Base-by-base conservation (phyloP, 2,329 filamentous ascomycete genomes). In the Colletotrichum echinochloae region DNA sequence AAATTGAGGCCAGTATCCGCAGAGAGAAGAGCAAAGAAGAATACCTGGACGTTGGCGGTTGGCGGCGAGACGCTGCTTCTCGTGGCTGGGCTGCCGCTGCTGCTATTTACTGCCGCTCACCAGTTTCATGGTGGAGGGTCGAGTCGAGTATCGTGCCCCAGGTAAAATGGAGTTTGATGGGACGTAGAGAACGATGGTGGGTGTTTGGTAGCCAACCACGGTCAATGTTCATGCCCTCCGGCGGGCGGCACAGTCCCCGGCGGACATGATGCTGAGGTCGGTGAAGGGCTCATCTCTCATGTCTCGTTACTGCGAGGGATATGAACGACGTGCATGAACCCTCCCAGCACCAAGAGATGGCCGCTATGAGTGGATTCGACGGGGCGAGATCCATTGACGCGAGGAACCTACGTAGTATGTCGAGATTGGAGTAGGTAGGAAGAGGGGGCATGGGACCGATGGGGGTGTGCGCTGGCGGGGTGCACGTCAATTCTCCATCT, bases 251-350 rank as follows among this genome's bases (percentile, higher is more conserved):
- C 57, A 56, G 51, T 46, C 44, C 51, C 48, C 57, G 44, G 67
- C 57, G 57, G 57, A 35, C 49, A 60, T 55, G 41, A 67, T 67
- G 60, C 44, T 59, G 65, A 70, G 72, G 72, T 74, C 72, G 72
- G 72, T 74, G 71, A 74, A 66, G 62, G 26, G 65, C 54, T 59
- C 62, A 65, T 70, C 49, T 63, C 57, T 65, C 57, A 62, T 51
- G 20, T 56, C 55, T 66, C 51, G 56, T 62, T 51, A 44, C 49
- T 56, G 67, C 41, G 46, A 72, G 49, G 54, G 56, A 63, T 46
- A 52, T 51, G 44, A 54, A 71, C 63, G 66, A 73, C 71, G 60
- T 73, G 72, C 72, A 73, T 73, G 72, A 73, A 73, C 72, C 66
- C 48, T 70, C 65, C 51, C 59, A 68, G 69, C 66, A 57, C 67